phyloP scores from a whole-genome alignment of 1,139 yeast genomes.

The Hemisphaericaspora subhashii region DNA sequence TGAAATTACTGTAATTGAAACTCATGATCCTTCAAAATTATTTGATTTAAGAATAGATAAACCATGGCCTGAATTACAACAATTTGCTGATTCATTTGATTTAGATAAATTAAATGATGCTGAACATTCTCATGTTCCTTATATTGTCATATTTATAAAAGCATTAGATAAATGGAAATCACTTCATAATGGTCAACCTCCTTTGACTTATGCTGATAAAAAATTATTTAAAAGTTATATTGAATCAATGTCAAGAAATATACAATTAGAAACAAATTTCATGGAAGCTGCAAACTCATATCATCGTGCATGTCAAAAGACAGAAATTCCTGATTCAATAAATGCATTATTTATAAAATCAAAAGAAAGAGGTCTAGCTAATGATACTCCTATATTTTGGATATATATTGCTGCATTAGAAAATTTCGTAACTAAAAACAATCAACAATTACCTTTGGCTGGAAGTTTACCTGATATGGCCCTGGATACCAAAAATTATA shows the following conservation, averaged over 20 bases:
- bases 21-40: conserved; percentile 66
- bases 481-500: conserved; percentile 65
- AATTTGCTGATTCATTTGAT: conserved; percentile 52
- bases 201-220: conserved; percentile 49
- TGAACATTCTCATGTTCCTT: conserved; percentile 74
- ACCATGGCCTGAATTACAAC: conserved; percentile 75
- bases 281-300: conserved; percentile 64
- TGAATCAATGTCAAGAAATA: conserved; percentile 36
- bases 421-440: conserved; percentile 41
- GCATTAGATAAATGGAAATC: conserved; percentile 49
- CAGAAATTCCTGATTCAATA: conserved; percentile 41
- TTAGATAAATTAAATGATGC: conserved; percentile 46
- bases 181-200: conserved; percentile 33
- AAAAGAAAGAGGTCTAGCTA: conserved; percentile 17
- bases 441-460: conserved; percentile 60
- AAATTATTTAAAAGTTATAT: conserved; percentile 39
- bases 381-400: conserved; percentile 54
- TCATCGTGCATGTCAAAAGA: conserved; percentile 51
- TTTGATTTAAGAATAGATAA: conserved; percentile 68
- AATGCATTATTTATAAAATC: conserved; percentile 30
- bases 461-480: conserved; percentile 91
- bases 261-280: conserved; percentile 56
- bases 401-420: conserved; percentile 55
- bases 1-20: conserved; percentile 67
- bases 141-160: conserved; percentile 61